These are phyloP conservation scores for Plenodomus biglobosus DNA, from an alignment of 2,329 filamentous ascomycete genomes.

Conservation along the genomic window DNA sequence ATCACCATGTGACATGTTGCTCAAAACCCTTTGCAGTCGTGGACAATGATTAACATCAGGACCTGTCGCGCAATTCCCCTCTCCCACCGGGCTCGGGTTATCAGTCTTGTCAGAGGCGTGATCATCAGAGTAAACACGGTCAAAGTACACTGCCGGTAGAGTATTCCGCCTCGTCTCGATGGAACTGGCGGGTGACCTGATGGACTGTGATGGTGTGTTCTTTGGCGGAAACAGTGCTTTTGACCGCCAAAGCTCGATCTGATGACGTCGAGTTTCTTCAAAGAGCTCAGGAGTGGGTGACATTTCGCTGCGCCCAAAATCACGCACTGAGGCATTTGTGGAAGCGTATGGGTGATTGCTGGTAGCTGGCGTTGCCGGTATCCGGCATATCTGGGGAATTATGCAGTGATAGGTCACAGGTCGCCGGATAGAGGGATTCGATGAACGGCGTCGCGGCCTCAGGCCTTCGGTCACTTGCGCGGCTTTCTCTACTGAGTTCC, in stretches of 20 bases:
- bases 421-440: conserved; percentile 15
- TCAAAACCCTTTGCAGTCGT: conserved; percentile 6
- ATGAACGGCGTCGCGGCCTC: conserved; percentile 6
- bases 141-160: conserved; percentile 2
- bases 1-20: background rate
- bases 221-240: background rate
- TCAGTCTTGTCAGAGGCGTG: conserved; percentile 1
- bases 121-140: conserved; percentile 1
- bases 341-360: background rate
- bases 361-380: background rate
- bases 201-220: too few relatives aligned
- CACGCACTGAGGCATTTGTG: background rate
- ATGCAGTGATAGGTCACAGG: background rate
- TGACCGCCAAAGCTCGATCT: too few relatives aligned
- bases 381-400: background rate
- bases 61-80: conserved; percentile 3
- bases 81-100: background rate
- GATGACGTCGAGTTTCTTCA: background rate
- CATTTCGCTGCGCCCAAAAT: background rate
- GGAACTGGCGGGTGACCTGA: too few relatives aligned
- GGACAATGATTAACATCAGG: conserved; percentile 4
- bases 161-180: background rate
- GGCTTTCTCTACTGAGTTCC: conserved; percentile 2
- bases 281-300: background rate
- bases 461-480: background rate